A percentile compares a stretch with the other conserved stretches of the same genome.
Evolutionary conservation across 2,329 filamentous ascomycete species (phyloP).

Genomic region (Colletotrichum eremochloae): DNA sequence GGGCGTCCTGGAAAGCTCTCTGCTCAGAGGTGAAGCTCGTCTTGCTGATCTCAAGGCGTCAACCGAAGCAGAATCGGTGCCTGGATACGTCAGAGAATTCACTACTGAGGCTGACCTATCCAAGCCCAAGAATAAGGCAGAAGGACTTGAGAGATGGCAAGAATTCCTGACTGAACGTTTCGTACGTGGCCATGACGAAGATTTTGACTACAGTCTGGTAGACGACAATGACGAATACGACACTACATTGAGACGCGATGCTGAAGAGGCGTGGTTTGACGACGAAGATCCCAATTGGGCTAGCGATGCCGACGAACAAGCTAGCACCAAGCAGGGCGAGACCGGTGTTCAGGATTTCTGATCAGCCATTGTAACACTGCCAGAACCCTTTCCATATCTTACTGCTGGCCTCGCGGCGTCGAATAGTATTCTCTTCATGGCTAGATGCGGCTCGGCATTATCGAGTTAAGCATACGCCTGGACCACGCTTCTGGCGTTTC

Average conservation of each 20-base stretch:
- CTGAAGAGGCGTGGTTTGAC: constrained; percentile 84
- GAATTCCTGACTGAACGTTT: constrained; percentile 82
- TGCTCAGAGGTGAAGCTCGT: constrained; percentile 82
- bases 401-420: background rate
- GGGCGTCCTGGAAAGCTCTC: constrained; percentile 81
- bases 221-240: constrained; percentile 82
- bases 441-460: background rate
- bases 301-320: constrained; percentile 56
- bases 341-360: constrained; percentile 81
- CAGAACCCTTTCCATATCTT: background rate
- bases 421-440: background rate
- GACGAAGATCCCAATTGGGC: constrained; percentile 80
- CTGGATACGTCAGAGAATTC: constrained; percentile 7
- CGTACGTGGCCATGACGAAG: constrained; percentile 78
- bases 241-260: constrained; percentile 68
- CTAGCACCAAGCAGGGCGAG: constrained; percentile 61
- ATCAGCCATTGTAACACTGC: constrained; percentile 42
- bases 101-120: constrained; percentile 46
- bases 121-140: constrained; percentile 69
- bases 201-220: constrained; percentile 81
- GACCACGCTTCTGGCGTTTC: background rate
- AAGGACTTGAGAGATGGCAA: constrained; percentile 77
- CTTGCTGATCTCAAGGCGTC: constrained; percentile 64
- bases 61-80: background rate
- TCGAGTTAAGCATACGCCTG: background rate